Conservation (phyloP, 805 yeast genomes). For the Zygoascus ofunaensis region DNA sequence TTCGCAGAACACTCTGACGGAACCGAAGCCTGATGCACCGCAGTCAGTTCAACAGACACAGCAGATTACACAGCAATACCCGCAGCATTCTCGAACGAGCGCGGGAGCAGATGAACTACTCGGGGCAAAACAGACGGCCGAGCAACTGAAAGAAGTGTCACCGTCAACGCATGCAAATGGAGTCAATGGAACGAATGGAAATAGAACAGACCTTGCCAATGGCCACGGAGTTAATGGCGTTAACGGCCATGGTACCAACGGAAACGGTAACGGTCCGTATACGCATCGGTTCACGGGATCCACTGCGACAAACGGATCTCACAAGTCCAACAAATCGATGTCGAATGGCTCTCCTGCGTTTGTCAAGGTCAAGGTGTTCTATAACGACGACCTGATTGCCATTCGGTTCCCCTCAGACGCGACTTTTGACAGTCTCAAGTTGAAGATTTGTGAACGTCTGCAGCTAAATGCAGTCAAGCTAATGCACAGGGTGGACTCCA, state of each 20-base stretch:
- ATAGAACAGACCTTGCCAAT: constrained; percentile 3
- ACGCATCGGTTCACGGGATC: too few relatives aligned
- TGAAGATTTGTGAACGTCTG: constrained; percentile 27
- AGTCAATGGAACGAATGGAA: not conserved
- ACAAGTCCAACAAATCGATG: too few relatives aligned
- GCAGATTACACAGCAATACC: not conserved
- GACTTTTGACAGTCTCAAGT: constrained; percentile 24
- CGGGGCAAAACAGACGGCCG: too few relatives aligned
- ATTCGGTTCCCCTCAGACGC: constrained; percentile 29
- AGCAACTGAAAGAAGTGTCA: too few relatives aligned
- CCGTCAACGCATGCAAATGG: too few relatives aligned
- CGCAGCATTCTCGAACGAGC: constrained; percentile 1
- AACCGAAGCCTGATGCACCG: not conserved
- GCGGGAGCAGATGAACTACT: too few relatives aligned
- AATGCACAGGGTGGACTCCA: constrained; percentile 21
- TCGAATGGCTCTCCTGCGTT: constrained; percentile 2
- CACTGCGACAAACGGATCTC: too few relatives aligned
- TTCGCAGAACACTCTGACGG: constrained; percentile 9
- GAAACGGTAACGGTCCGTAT: not conserved
- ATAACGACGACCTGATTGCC: constrained; percentile 31
- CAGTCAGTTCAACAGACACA: not conserved
- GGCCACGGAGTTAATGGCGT: not conserved
- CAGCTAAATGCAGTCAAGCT: constrained; percentile 21
- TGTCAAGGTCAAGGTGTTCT: constrained; percentile 32
- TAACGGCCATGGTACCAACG: not conserved